These are phyloP conservation scores for Carallia pectinifolia DNA, from an alignment of 345 rosid species.

Conservation along the genomic window DNA sequence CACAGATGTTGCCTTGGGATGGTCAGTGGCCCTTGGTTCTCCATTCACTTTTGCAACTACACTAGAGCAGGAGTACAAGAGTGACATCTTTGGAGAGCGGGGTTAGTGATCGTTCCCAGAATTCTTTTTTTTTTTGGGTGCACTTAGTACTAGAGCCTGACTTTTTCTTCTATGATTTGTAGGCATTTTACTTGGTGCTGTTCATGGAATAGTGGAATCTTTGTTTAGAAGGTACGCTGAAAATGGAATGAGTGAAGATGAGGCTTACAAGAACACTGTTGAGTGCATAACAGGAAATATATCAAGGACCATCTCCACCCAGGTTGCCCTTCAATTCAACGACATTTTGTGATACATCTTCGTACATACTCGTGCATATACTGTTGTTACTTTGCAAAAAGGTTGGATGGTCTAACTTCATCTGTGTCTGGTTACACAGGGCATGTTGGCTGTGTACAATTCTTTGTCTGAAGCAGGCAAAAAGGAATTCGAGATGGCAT, in stretches of 20 bases:
- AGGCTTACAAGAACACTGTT: conserved; percentile 84
- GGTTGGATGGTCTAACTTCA: neutral
- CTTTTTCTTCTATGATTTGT: neutral
- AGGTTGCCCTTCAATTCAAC: conserved; percentile 39
- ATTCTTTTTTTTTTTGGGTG: neutral
- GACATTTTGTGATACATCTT: neutral
- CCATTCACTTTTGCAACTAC: conserved; percentile 89
- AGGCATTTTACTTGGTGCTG: conserved; percentile 91
- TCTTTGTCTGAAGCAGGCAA: conserved; percentile 71
- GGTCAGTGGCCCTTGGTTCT: conserved; percentile 94
- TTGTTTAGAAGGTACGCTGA: conserved; percentile 79
- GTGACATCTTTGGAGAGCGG: conserved; percentile 95
- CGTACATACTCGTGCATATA: neutral
- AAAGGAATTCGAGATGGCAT: conserved; percentile 69
- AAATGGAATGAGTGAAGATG: conserved; percentile 69
- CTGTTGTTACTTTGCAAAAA: neutral
- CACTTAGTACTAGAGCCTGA: neutral
- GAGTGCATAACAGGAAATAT: conserved; percentile 86
- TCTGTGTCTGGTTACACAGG: conserved; percentile 37
- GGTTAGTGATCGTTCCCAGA: conserved; percentile 36
- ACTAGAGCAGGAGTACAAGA: conserved; percentile 84
- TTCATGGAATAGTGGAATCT: conserved; percentile 80
- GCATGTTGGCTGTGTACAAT: conserved; percentile 85
- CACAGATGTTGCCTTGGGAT: conserved; percentile 81
- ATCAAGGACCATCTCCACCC: conserved; percentile 75